Evolutionary conservation across 495 filamentous ascomycete species (phyloP).

Genomic region (Penicillium ucsense): DNA sequence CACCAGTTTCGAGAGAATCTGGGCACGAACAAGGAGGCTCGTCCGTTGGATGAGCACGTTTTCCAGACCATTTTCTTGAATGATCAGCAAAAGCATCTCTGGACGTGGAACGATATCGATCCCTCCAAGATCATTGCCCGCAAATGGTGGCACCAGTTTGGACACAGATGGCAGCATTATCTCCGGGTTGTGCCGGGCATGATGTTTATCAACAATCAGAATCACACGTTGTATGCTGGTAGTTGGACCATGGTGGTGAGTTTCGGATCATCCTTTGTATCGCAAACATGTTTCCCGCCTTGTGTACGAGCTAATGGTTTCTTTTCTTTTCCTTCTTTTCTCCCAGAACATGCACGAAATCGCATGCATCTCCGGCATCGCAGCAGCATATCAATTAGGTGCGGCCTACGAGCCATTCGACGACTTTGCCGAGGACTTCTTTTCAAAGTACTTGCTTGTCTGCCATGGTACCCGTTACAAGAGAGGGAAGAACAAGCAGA

Average conservation of each 20-base stretch:
- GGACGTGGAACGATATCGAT: slow-evolving; percentile 66
- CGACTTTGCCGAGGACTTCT: slow-evolving; percentile 48
- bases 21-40: slow-evolving; percentile 26
- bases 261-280: neutral
- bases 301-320: too few species aligned
- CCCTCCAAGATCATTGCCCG: slow-evolving; percentile 55
- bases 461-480: slow-evolving; percentile 42
- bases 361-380: slow-evolving; percentile 67
- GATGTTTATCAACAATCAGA: slow-evolving; percentile 70
- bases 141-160: slow-evolving; percentile 84
- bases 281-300: too few species aligned
- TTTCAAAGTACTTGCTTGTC: slow-evolving; percentile 45
- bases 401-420: slow-evolving; percentile 62
- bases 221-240: slow-evolving; percentile 58
- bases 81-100: slow-evolving; percentile 52
- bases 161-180: slow-evolving; percentile 76
- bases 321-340: too few species aligned
- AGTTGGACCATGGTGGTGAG: slow-evolving; percentile 68
- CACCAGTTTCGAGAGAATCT: slow-evolving; percentile 57
- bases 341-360: slow-evolving; percentile 69
- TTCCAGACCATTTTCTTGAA: slow-evolving; percentile 83
- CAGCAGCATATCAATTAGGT: slow-evolving; percentile 68
- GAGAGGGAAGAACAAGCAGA: slow-evolving; percentile 6
- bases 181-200: slow-evolving; percentile 65
- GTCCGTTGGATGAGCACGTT: slow-evolving; percentile 51